These are phyloP conservation scores for Hippophae gyantsensis DNA, from an alignment of 306 rosid species.

Conservation along the genomic window DNA sequence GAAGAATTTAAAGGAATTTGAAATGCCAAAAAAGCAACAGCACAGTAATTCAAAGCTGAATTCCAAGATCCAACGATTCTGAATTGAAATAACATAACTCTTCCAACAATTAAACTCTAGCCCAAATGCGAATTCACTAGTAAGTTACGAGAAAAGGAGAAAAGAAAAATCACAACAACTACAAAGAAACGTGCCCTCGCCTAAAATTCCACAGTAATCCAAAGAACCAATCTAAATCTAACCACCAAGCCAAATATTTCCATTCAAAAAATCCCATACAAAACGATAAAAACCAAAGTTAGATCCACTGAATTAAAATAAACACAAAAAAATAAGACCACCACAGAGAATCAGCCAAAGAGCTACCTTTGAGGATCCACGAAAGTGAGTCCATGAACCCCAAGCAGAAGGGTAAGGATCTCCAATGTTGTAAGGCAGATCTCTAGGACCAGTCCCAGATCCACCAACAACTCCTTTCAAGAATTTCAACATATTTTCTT, in stretches of 20 bases:
- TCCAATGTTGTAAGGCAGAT: slow-evolving; percentile 87
- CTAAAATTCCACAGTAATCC: not conserved
- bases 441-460: slow-evolving; percentile 78
- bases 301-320: not conserved
- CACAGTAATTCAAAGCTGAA: not conserved
- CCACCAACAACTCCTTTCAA: slow-evolving; percentile 92
- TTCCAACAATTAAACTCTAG: not conserved
- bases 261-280: not conserved
- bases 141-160: not conserved
- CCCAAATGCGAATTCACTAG: not conserved
- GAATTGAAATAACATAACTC: not conserved
- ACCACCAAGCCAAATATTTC: not conserved
- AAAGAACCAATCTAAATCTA: not conserved
- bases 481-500: slow-evolving; percentile 58
- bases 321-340: not conserved
- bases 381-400: slow-evolving; percentile 96
- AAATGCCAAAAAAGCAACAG: too few relatives aligned
- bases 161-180: not conserved
- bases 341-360: not conserved
- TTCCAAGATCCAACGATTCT: not conserved
- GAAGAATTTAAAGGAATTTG: too few relatives aligned
- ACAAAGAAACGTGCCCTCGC: not conserved
- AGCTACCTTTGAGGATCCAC: slow-evolving; percentile 75
- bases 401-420: slow-evolving; percentile 83
- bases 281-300: not conserved